Conservation (phyloP, 202 grass and related monocot species). For the Brachypodium distachyon region DNA sequence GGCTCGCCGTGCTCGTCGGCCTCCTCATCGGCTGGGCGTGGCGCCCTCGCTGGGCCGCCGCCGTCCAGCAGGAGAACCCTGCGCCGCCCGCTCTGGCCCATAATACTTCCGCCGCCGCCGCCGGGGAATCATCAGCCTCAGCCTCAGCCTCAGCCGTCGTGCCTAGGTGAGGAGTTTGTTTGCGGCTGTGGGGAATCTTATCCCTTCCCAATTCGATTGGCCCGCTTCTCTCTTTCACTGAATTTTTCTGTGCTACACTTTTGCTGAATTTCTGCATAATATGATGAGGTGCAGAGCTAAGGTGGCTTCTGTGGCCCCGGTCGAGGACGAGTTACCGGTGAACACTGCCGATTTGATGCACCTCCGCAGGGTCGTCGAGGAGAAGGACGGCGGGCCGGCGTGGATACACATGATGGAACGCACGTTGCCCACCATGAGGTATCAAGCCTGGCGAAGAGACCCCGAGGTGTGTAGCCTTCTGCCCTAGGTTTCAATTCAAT, state of each 20-base stretch:
- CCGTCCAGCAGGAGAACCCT: neutral
- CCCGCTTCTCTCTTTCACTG: neutral
- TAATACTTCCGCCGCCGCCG: neutral
- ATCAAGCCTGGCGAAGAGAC: slow-evolving; percentile 82
- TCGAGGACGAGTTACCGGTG: slow-evolving; percentile 34
- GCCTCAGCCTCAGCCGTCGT: neutral
- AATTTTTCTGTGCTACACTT: too few species aligned
- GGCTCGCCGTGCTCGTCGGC: slow-evolving; percentile 58
- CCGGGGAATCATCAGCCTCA: neutral
- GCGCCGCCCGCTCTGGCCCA: neutral
- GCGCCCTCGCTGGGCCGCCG: slow-evolving; percentile 63
- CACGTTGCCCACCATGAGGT: slow-evolving; percentile 44
- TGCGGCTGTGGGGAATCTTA: neutral
- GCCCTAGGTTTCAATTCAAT: neutral
- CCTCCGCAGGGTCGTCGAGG: slow-evolving; percentile 66
- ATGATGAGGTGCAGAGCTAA: neutral
- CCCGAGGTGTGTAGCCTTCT: slow-evolving; percentile 30
- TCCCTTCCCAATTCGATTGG: neutral
- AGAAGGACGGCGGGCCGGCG: slow-evolving; percentile 60
- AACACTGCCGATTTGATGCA: slow-evolving; percentile 45
- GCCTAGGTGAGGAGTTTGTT: slow-evolving; percentile 18
- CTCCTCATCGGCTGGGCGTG: slow-evolving; percentile 83
- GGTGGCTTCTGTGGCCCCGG: neutral
- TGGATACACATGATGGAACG: slow-evolving; percentile 91
- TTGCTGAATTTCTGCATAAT: neutral